A percentile compares a stretch with the other conserved stretches of the same genome.
Conservation (phyloP, 225 moss, liverwort and hornwort species). For the Marchantia paleacea region DNA sequence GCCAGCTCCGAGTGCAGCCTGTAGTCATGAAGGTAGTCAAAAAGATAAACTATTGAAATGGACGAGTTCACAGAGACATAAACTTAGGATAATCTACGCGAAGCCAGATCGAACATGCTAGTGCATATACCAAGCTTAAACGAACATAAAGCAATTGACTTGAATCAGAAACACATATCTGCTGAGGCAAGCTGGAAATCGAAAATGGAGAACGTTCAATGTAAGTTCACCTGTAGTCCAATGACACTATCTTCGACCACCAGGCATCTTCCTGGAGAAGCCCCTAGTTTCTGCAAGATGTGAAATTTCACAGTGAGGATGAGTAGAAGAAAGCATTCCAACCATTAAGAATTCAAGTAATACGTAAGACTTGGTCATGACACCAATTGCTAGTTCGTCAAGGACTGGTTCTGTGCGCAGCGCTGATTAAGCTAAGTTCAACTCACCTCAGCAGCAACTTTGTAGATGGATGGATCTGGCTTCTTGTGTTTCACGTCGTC, state of each 20-base stretch:
- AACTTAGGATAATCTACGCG: neutral
- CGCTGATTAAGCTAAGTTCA: neutral
- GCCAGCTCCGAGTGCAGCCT: slow-evolving; percentile 88
- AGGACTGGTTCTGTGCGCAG: neutral
- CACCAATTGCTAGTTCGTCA: neutral
- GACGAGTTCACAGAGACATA: neutral
- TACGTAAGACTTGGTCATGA: too few species aligned
- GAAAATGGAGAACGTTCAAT: neutral
- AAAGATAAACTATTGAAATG: neutral
- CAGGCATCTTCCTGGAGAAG: slow-evolving; percentile 63
- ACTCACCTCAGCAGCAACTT: slow-evolving; percentile 64
- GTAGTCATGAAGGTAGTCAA: neutral
- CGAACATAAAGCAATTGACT: neutral
- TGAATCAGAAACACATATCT: neutral
- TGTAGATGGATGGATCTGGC: slow-evolving; percentile 91
- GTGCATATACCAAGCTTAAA: neutral
- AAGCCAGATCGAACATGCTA: too few species aligned
- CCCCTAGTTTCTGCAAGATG: slow-evolving; percentile 56
- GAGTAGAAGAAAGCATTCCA: neutral
- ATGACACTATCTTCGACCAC: slow-evolving; percentile 89
- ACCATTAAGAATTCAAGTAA: too few species aligned
- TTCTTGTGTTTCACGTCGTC: slow-evolving; percentile 96
- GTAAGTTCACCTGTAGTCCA: slow-evolving; percentile 65
- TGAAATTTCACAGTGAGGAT: neutral
- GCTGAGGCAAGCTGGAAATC: neutral